These are phyloP conservation scores for Noccaea bulbosa DNA, from an alignment of 345 rosid species.

Conservation along the genomic window DNA sequence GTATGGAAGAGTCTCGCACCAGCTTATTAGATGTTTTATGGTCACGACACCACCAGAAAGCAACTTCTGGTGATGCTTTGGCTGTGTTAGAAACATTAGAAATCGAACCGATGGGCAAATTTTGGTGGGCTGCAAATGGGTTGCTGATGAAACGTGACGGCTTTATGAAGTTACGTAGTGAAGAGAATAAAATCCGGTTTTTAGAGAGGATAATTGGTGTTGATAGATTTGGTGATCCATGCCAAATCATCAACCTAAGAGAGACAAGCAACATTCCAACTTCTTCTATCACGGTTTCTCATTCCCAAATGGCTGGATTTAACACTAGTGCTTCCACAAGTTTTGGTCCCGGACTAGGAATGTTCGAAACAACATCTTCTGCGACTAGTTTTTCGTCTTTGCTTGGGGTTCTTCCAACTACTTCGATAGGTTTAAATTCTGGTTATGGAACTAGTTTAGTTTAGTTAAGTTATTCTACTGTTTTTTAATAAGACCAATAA, in stretches of 20 bases:
- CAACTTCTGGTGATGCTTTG: constrained; percentile 4
- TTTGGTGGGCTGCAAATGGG: constrained; percentile 15
- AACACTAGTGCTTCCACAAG: background rate
- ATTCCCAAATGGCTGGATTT: background rate
- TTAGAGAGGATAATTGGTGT: background rate
- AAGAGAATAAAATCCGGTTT: background rate
- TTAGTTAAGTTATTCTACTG: background rate
- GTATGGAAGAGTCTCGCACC: background rate
- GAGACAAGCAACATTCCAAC: background rate
- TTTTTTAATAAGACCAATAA: background rate
- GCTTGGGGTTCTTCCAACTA: background rate
- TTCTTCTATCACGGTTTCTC: background rate
- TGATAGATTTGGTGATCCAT: background rate
- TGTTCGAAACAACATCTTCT: background rate
- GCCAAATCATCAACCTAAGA: background rate
- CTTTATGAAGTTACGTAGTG: background rate
- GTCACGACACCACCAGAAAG: background rate
- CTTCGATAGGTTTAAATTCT: background rate
- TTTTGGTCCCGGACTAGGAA: background rate
- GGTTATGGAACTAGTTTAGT: background rate
- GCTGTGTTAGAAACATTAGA: background rate
- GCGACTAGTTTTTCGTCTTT: background rate
- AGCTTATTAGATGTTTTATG: constrained; percentile 1
- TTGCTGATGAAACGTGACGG: constrained; percentile 1
- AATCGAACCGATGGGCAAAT: background rate